Percentiles rank a stretch among this genome's conserved stretches.
Conservation (phyloP, 345 rosid species). For the Sisymbrium altissimum region DNA sequence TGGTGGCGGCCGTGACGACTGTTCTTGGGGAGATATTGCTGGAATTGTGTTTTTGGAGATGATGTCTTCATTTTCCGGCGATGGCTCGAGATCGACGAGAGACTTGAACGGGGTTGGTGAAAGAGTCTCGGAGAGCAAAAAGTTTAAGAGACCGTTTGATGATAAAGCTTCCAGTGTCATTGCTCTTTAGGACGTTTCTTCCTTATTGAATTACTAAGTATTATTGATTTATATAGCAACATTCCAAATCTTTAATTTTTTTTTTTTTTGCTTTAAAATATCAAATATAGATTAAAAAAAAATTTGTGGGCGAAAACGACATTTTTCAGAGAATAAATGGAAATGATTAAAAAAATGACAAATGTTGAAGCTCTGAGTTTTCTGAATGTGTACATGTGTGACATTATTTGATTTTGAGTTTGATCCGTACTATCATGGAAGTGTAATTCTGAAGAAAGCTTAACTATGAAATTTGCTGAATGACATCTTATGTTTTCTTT, state of each 20-base stretch:
- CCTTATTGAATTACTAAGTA: slow-evolving; percentile 19
- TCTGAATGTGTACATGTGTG: slow-evolving; percentile 32
- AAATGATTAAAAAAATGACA: slow-evolving; percentile 27
- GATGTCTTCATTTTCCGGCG: slow-evolving; percentile 23
- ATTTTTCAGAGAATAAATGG: slow-evolving; percentile 10
- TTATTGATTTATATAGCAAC: slow-evolving; percentile 27
- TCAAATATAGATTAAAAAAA: not conserved
- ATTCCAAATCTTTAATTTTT: not conserved
- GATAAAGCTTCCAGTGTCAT: slow-evolving; percentile 67
- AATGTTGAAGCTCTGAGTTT: slow-evolving; percentile 21
- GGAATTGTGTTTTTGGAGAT: not conserved
- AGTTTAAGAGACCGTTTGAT: slow-evolving; percentile 63
- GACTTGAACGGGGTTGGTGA: slow-evolving; percentile 49
- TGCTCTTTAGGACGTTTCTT: slow-evolving; percentile 9
- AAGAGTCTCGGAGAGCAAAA: slow-evolving; percentile 60
- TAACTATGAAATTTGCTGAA: not conserved
- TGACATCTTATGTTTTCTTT: not conserved
- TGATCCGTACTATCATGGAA: slow-evolving; percentile 27
- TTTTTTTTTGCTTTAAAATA: not conserved
- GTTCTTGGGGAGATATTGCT: slow-evolving; percentile 3
- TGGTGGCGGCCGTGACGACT: slow-evolving; percentile 12
- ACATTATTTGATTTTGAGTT: slow-evolving; percentile 22
- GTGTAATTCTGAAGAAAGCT: not conserved
- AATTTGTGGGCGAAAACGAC: slow-evolving; percentile 21
- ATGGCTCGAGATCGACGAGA: slow-evolving; percentile 34